Conservation (phyloP, 2,329 filamentous ascomycete species). For the Leptographium galeiforme region DNA sequence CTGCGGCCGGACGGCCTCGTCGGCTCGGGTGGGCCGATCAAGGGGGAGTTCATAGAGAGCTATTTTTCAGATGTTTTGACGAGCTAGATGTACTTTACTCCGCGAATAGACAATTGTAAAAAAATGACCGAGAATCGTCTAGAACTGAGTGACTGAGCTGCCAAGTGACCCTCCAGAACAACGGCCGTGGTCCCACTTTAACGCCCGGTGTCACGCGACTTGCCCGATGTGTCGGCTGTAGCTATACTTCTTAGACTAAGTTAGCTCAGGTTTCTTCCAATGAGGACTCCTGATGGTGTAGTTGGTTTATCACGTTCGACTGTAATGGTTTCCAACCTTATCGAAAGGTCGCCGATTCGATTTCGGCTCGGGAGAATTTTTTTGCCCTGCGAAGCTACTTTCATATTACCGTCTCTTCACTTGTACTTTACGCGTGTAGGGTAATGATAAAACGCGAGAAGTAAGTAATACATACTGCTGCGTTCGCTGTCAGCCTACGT, state of each 20-base stretch:
- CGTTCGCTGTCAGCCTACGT: too few species aligned
- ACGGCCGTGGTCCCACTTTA: too few species aligned
- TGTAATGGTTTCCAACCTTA: not conserved
- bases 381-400: not conserved
- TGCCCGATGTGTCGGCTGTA: not conserved
- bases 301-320: conserved; percentile 1
- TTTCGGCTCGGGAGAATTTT: conserved; percentile 1
- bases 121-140: too few species aligned
- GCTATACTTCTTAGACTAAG: not conserved
- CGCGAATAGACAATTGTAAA: not conserved
- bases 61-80: conserved; percentile 10
- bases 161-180: too few species aligned
- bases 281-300: not conserved
- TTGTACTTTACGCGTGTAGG: too few species aligned
- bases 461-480: too few species aligned
- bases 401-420: not conserved
- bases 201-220: not conserved
- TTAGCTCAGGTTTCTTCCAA: not conserved
- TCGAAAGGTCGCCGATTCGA: conserved; percentile 1
- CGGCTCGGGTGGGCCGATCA: conserved; percentile 7
- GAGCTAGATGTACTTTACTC: not conserved
- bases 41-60: conserved; percentile 6
- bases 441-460: too few species aligned
- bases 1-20: conserved; percentile 16
- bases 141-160: too few species aligned